Evolutionary conservation across 2,329 filamentous ascomycete genomes (phyloP).

Genomic region (Phyllosticta citribraziliensis): DNA sequence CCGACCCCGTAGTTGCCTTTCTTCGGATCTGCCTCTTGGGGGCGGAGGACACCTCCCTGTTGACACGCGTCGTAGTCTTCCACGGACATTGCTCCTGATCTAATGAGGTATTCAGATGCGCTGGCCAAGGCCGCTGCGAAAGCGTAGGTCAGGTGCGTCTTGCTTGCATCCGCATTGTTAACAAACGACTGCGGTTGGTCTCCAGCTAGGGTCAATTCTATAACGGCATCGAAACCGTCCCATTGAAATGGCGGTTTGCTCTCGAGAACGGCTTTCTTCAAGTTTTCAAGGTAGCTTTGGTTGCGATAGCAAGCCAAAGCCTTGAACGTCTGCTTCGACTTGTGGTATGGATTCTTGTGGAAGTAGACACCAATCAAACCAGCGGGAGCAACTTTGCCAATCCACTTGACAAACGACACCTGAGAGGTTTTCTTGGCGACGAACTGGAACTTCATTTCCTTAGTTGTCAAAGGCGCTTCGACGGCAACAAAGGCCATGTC

Average conservation of each 20-base stretch:
- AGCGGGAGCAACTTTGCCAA: background rate
- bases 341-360: background rate
- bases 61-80: background rate
- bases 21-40: background rate
- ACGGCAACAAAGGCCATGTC: background rate
- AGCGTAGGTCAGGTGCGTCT: background rate
- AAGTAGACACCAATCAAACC: background rate
- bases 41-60: background rate
- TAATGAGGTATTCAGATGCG: background rate
- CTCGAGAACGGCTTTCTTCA: background rate
- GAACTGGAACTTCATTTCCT: background rate
- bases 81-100: background rate
- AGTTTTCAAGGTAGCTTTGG: background rate
- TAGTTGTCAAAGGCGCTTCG: background rate
- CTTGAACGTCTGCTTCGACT: background rate
- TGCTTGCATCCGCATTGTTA: background rate
- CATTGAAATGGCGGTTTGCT: background rate
- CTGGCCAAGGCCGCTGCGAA: background rate
- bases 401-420: background rate
- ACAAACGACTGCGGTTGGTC: background rate
- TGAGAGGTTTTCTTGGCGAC: background rate
- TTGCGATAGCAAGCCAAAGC: background rate
- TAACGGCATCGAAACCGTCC: background rate
- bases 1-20: background rate
- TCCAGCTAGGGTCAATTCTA: background rate